phyloP scores from a whole-genome alignment of 1,284 basidiomycete species.

The Earliella scabrosa region DNA sequence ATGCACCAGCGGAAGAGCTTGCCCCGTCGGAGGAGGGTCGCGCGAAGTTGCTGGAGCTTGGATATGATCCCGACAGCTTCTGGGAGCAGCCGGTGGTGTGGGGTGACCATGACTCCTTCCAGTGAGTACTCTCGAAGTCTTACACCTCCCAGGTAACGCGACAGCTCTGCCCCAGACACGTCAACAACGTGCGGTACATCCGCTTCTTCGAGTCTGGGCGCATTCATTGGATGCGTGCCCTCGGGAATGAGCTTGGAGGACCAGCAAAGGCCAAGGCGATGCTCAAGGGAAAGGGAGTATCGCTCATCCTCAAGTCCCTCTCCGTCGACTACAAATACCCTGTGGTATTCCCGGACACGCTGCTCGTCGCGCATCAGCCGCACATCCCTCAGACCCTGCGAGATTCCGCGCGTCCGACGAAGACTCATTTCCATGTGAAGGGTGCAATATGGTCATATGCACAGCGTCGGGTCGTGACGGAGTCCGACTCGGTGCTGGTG shows the following conservation, averaged over 20 bases:
- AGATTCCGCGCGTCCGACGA: constrained; percentile 32
- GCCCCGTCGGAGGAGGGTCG: constrained; percentile 43
- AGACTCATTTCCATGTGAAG: constrained; percentile 50
- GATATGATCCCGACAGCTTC: constrained; percentile 64
- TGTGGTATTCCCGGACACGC: constrained; percentile 73
- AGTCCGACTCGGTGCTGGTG: constrained; percentile 64
- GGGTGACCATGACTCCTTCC: constrained; percentile 79
- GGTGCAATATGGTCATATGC: constrained; percentile 64
- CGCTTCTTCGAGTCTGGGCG: constrained; percentile 72
- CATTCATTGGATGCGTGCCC: constrained; percentile 62
- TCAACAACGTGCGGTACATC: constrained; percentile 74
- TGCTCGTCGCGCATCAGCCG: constrained; percentile 65
- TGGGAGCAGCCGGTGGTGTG: constrained; percentile 76
- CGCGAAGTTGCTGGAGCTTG: constrained; percentile 47
- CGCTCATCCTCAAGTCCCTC: constrained; percentile 74
- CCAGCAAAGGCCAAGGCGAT: constrained; percentile 54
- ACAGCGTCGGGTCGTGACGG: constrained; percentile 64
- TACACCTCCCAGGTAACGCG: no score
- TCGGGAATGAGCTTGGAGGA: constrained; percentile 65
- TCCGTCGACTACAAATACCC: constrained; percentile 67
- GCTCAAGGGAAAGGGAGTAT: constrained; percentile 63
- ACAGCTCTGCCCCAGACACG: constrained; percentile 57
- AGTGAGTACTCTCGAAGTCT: constrained; percentile 55
- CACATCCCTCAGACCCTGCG: constrained; percentile 19
- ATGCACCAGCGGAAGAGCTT: constrained; percentile 36